Conservation (phyloP, 2,329 filamentous ascomycete species). For the Colletotrichum chrysophilum region DNA sequence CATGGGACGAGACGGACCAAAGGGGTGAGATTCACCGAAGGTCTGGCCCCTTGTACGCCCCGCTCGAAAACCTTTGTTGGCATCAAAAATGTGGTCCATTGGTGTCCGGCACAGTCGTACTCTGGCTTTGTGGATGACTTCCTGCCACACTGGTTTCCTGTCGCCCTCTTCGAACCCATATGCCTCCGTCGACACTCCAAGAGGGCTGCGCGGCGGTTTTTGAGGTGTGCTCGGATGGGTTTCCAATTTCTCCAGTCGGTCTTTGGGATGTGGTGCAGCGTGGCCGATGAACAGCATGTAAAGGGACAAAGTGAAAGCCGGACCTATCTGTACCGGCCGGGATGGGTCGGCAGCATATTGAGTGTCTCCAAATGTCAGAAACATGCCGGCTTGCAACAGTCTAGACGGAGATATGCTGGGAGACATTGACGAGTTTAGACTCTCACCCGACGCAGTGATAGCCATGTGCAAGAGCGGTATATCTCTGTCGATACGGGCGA, state of each 20-base stretch:
- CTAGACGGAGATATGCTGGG: constrained; percentile 88
- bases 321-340: constrained; percentile 80
- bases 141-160: constrained; percentile 85
- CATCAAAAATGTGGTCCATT: constrained; percentile 51
- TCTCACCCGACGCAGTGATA: constrained; percentile 92
- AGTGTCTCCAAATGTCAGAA: constrained; percentile 85
- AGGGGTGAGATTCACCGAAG: neutral
- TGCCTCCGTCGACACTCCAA: constrained; percentile 35
- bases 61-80: constrained; percentile 34
- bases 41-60: neutral
- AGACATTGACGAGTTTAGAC: constrained; percentile 79
- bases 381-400: constrained; percentile 89
- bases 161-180: constrained; percentile 57
- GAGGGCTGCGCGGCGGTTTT: neutral
- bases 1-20: constrained; percentile 26
- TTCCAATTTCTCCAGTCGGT: neutral
- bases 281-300: constrained; percentile 96
- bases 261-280: constrained; percentile 33
- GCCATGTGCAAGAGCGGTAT: constrained; percentile 92
- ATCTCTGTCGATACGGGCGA: constrained; percentile 84
- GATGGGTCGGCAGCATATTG: constrained; percentile 73
- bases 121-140: constrained; percentile 91
- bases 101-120: constrained; percentile 80
- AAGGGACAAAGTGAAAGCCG: constrained; percentile 82
- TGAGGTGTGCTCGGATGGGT: neutral